Conservation (phyloP, 129 eudicot species). For the Ambrosia artemisiifolia region DNA sequence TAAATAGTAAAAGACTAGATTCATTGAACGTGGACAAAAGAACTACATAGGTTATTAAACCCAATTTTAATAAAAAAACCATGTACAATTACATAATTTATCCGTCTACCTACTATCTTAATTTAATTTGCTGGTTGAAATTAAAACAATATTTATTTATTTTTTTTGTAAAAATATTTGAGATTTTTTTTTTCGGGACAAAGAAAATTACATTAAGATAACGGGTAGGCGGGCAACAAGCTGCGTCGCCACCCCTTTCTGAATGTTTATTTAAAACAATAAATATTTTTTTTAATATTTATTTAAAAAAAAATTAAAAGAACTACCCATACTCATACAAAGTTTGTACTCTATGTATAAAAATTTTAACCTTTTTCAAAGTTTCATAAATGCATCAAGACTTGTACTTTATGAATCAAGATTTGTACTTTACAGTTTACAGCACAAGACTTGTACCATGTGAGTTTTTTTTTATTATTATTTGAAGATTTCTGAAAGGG, state of each 20-base stretch:
- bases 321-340: background rate
- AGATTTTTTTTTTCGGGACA: no score
- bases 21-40: slow-evolving; percentile 20
- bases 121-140: no score
- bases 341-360: slow-evolving; percentile 13
- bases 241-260: no score
- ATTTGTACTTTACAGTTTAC: background rate
- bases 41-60: background rate
- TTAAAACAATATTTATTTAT: no score
- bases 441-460: background rate
- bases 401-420: background rate
- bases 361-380: background rate
- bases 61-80: background rate
- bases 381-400: background rate
- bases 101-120: no score
- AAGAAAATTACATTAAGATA: no score
- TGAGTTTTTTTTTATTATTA: background rate
- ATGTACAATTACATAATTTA: no score
- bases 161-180: no score
- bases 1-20: slow-evolving; percentile 20
- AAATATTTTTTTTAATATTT: no score
- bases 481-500: background rate
- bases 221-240: no score
- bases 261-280: no score
- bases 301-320: no score